Evolutionary conservation across 2,329 filamentous ascomycete genomes (phyloP).

Genomic region (Onygenales sp.): DNA sequence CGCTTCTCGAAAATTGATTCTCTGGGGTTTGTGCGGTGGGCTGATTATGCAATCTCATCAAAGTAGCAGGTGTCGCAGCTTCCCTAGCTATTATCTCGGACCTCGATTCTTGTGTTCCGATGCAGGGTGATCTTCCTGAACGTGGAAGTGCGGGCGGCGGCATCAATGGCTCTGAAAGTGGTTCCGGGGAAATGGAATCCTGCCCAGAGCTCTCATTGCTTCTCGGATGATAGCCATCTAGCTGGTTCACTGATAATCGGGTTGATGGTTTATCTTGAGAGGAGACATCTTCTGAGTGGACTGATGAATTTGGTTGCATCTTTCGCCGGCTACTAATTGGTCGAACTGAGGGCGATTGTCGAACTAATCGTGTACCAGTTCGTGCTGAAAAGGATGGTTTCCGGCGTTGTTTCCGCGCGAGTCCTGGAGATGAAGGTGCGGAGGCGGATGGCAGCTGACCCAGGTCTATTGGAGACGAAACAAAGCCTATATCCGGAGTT

Average conservation of each 20-base stretch:
- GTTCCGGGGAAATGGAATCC: constrained; percentile 41
- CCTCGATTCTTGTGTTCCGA: constrained; percentile 22
- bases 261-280: constrained; percentile 21
- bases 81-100: constrained; percentile 30
- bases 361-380: constrained; percentile 26
- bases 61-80: constrained; percentile 75
- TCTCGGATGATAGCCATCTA: constrained; percentile 21
- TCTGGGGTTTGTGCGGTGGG: constrained; percentile 29
- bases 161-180: constrained; percentile 42
- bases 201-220: constrained; percentile 38
- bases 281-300: constrained; percentile 25
- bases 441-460: constrained; percentile 21
- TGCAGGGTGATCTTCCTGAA: constrained; percentile 31
- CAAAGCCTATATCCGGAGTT: constrained; percentile 28
- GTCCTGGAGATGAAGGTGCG: constrained; percentile 23
- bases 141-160: constrained; percentile 38
- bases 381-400: constrained; percentile 27
- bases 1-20: constrained; percentile 26
- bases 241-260: constrained; percentile 15
- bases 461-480: constrained; percentile 32
- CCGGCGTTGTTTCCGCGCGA: constrained; percentile 29
- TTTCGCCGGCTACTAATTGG: constrained; percentile 27
- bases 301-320: constrained; percentile 19
- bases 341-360: constrained; percentile 36
- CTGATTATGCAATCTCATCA: constrained; percentile 63